Evolutionary conservation across 768 basidiomycete species (phyloP).

Genomic region (Kwoniella heveanensis): DNA sequence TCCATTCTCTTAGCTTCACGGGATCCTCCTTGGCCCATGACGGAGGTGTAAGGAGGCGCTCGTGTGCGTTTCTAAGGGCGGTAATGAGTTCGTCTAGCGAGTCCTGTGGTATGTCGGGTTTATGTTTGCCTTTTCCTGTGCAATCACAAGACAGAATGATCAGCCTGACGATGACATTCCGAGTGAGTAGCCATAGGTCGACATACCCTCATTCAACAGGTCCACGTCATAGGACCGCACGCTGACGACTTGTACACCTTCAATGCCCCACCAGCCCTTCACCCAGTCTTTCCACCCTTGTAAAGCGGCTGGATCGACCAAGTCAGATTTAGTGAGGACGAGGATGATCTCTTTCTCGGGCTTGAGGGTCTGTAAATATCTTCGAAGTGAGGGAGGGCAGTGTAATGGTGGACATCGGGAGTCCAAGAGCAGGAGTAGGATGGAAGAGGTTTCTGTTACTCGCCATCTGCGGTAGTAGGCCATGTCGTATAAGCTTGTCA

Average conservation of each 20-base stretch:
- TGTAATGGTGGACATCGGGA: constrained; percentile 91
- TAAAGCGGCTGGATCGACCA: constrained; percentile 66
- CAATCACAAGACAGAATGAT: not conserved
- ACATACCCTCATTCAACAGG: constrained; percentile 54
- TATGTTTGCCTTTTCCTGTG: constrained; percentile 48
- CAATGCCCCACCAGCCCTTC: constrained; percentile 59
- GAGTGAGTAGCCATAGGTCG: constrained; percentile 36
- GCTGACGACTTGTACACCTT: constrained; percentile 64
- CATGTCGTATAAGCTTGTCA: too few relatives aligned
- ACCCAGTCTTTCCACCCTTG: constrained; percentile 51
- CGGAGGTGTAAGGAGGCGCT: constrained; percentile 70
- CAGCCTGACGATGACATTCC: constrained; percentile 56
- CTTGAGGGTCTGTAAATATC: constrained; percentile 64
- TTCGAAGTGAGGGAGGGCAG: constrained; percentile 86
- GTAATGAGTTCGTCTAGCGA: constrained; percentile 69
- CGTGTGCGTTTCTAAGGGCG: constrained; percentile 68
- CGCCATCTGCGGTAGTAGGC: constrained; percentile 72
- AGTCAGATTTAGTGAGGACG: constrained; percentile 78
- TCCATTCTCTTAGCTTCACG: constrained; percentile 66
- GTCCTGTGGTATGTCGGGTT: constrained; percentile 69
- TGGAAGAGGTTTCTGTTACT: constrained; percentile 89
- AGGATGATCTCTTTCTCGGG: constrained; percentile 88
- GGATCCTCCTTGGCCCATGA: constrained; percentile 61
- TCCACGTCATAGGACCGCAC: constrained; percentile 69
- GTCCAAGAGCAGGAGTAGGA: constrained; percentile 94